Evolutionary conservation across 495 filamentous ascomycete species (phyloP).

Genomic region (Podospora appendiculata): DNA sequence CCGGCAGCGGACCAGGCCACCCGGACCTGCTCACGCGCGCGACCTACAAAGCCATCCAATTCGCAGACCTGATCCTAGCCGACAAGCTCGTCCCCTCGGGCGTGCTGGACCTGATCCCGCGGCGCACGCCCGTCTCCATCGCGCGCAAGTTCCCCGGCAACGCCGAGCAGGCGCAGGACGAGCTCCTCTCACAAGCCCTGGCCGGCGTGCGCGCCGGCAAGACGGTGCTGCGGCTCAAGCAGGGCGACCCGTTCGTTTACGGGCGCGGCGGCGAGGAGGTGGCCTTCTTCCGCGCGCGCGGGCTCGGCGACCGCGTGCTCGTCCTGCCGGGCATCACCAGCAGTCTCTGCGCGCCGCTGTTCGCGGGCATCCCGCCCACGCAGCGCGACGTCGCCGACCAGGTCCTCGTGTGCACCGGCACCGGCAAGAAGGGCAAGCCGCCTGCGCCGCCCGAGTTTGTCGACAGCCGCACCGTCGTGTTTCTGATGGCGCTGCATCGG

Average conservation of each 20-base stretch:
- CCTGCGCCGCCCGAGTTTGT: conserved; percentile 76
- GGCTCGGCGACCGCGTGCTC: conserved; percentile 41
- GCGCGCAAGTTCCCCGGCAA: conserved; percentile 97
- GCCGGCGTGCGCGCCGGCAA: conserved; percentile 62
- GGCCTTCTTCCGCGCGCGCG: conserved; percentile 70
- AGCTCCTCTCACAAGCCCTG: conserved; percentile 75
- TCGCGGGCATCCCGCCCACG: conserved; percentile 80
- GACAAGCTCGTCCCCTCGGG: conserved; percentile 92
- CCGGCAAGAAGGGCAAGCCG: conserved; percentile 81
- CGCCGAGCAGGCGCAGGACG: conserved; percentile 85
- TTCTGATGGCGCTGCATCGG: conserved; percentile 90
- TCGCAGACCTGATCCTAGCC: conserved; percentile 81
- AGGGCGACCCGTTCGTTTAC: conserved; percentile 95
- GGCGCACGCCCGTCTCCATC: conserved; percentile 82
- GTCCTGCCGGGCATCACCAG: conserved; percentile 90
- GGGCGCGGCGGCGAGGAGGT: conserved; percentile 90
- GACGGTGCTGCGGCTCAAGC: conserved; percentile 83
- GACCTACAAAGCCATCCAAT: conserved; percentile 76
- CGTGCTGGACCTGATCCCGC: conserved; percentile 82
- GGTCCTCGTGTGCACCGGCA: conserved; percentile 89
- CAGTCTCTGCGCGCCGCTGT: conserved; percentile 77
- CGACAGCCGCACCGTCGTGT: conserved; percentile 74
- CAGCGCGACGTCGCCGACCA: conserved; percentile 88
- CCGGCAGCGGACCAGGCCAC: conserved; percentile 89
- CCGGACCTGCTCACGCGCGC: conserved; percentile 86